Conservation (phyloP, 768 basidiomycete genomes). For the Boletus rubropictus region DNA sequence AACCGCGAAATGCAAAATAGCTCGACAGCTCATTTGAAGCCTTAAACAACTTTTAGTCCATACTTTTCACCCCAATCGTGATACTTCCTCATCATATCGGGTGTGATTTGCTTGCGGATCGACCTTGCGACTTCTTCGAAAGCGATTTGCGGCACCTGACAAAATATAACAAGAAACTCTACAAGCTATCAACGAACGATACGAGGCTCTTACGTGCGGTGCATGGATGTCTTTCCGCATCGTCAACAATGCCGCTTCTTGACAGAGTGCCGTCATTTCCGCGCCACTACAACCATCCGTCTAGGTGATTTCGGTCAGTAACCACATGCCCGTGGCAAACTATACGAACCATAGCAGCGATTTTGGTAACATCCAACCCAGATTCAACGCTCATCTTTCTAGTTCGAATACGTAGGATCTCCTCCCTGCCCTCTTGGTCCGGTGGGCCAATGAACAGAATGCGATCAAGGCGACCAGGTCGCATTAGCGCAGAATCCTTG, state of each 20-base stretch:
- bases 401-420: slow-evolving; percentile 79
- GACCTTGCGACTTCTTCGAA: slow-evolving; percentile 68
- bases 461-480: slow-evolving; percentile 91
- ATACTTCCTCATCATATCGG: slow-evolving; percentile 66
- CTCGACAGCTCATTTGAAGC: not conserved
- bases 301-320: slow-evolving; percentile 37
- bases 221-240: slow-evolving; percentile 87
- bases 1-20: not conserved
- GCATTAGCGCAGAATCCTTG: slow-evolving; percentile 91
- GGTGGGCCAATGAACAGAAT: slow-evolving; percentile 94
- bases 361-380: slow-evolving; percentile 55
- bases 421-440: slow-evolving; percentile 68
- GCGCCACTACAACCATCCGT: slow-evolving; percentile 96
- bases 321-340: not conserved
- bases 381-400: slow-evolving; percentile 75
- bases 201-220: slow-evolving; percentile 49
- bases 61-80: slow-evolving; percentile 55
- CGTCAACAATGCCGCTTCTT: slow-evolving; percentile 89
- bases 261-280: slow-evolving; percentile 86
- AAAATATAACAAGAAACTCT: not conserved
- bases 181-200: not conserved
- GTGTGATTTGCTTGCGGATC: slow-evolving; percentile 80
- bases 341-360: slow-evolving; percentile 60
- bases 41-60: slow-evolving; percentile 20
- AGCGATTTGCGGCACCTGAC: slow-evolving; percentile 67